A percentile compares a stretch with the other conserved stretches of the same genome.
Evolutionary conservation across 1,284 basidiomycete genomes (phyloP).

Genomic region (Hemileia vastatrix): DNA sequence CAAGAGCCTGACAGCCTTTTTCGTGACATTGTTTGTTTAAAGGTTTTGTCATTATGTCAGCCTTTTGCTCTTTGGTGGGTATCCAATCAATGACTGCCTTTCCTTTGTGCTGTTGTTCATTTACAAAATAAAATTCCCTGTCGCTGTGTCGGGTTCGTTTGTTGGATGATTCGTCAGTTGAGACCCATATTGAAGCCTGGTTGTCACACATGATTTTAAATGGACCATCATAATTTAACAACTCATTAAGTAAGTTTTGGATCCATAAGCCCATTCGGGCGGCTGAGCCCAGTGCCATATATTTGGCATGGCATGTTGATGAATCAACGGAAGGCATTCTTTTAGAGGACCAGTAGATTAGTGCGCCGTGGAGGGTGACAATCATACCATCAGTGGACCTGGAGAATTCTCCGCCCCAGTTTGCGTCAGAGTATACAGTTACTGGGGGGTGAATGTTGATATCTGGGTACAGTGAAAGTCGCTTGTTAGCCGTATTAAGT

Average conservation of each 20-base stretch:
- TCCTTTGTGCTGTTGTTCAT: too few species aligned
- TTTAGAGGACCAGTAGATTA: background rate
- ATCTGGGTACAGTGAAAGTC: too few species aligned
- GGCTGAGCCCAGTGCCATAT: background rate
- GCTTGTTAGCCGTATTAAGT: too few species aligned
- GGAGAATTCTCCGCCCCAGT: slow-evolving; percentile 1
- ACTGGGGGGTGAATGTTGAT: too few species aligned
- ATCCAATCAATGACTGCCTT: background rate
- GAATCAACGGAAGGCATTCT: background rate
- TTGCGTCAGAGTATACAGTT: slow-evolving; percentile 7
- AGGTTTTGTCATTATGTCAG: background rate
- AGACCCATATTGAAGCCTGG: background rate
- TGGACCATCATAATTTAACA: background rate
- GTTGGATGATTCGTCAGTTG: background rate
- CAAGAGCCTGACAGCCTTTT: background rate
- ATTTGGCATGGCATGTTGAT: background rate
- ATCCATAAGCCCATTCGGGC: background rate
- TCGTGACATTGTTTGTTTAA: too few species aligned
- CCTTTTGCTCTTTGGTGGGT: background rate
- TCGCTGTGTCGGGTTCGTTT: background rate
- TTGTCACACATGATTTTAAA: background rate
- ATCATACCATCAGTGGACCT: background rate
- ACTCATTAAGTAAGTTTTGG: background rate
- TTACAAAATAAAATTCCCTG: background rate
- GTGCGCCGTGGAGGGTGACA: background rate